Base-by-base conservation (phyloP, 2,329 filamentous ascomycete species). In the Zopfia rhizophila region DNA sequence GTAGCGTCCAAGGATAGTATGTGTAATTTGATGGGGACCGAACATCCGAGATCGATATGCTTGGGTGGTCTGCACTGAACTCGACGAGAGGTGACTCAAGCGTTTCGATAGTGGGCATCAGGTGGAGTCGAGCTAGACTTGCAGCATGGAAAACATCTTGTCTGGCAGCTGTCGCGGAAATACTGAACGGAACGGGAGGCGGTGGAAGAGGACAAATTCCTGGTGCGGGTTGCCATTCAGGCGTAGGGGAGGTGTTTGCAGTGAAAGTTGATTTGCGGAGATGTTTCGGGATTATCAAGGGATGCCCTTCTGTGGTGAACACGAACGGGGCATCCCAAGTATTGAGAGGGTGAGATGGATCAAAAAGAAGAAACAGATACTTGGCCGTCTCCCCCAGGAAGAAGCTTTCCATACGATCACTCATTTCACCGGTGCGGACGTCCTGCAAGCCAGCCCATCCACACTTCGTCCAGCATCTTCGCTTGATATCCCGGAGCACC, bases 341-440 rank as follows among this genome's bases (percentile, higher is more conserved):
- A 71, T 97, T 97, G 29, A 99, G 75, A 0, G 92, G 91, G 72
- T 97, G 94, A 11, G 86, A 81, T 4, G 86, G 82, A 56, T 96
- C 90, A 69, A 95, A 97, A 2, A 97, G 82, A 42, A 99, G 77
- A 69, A 95, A 97, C 53, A 99, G 78, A 70, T 99, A 99, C 72
- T 97, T 97, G 31, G 91, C 87, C 1, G 94, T 99, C 73, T 99
- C 94, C 11, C 94, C 93, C 1, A 99, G 80, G 65, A 97, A 97
- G 79, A 97, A 99, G 68, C 93, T 97, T 73, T 99, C 94, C 94
- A 97, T 97, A 23, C 94, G 88, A 68, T 99, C 92, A 58, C 84
- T 90, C 72, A 91, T 85, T 72, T 97, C 90, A 3, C 93, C 93
- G n/a, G 67, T 77, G 6, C 72, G 69, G 14, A 81, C 77, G 50